phyloP scores from a whole-genome alignment of 495 filamentous ascomycete species.

The Tricharina praecox region DNA sequence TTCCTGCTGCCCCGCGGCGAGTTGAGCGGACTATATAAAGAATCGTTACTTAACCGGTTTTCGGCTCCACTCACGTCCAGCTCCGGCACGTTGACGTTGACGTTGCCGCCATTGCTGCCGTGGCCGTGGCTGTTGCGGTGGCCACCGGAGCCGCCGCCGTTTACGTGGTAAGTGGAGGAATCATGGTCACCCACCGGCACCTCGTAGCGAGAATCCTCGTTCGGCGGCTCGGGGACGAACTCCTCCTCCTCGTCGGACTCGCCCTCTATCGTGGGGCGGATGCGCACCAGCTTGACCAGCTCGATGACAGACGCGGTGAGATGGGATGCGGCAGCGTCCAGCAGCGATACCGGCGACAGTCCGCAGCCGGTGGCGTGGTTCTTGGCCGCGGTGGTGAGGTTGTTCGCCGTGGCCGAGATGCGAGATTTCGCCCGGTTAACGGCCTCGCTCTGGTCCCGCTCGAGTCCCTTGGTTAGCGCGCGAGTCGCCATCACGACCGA shows the following conservation, averaged over 20 bases:
- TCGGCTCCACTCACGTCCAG: not conserved
- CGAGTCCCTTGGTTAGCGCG: conserved; percentile 46
- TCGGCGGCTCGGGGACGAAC: conserved; percentile 34
- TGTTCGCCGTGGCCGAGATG: conserved; percentile 84
- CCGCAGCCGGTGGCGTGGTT: conserved; percentile 68
- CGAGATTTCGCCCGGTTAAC: conserved; percentile 44
- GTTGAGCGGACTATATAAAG: conserved; percentile 17
- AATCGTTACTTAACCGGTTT: conserved; percentile 11
- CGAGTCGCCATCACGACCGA: conserved; percentile 61
- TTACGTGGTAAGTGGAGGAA: no score
- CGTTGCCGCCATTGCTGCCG: conserved; percentile 26
- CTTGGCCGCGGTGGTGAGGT: conserved; percentile 82
- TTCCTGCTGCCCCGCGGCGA: conserved; percentile 9
- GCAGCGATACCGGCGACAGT: conserved; percentile 79
- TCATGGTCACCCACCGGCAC: conserved; percentile 10
- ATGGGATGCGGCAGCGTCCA: conserved; percentile 93
- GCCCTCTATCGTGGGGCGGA: conserved; percentile 52
- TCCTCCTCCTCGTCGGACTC: conserved; percentile 67
- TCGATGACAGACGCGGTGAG: conserved; percentile 72
- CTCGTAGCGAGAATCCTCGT: conserved; percentile 29
- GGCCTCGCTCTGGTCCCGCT: conserved; percentile 30
- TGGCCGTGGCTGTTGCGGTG: conserved; percentile 26
- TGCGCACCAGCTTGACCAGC: conserved; percentile 64
- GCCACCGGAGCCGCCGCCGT: no score
- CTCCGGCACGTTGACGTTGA: not conserved